Conservation (phyloP, 2,329 filamentous ascomycete species). For the Paecilomyces sp. region DNA sequence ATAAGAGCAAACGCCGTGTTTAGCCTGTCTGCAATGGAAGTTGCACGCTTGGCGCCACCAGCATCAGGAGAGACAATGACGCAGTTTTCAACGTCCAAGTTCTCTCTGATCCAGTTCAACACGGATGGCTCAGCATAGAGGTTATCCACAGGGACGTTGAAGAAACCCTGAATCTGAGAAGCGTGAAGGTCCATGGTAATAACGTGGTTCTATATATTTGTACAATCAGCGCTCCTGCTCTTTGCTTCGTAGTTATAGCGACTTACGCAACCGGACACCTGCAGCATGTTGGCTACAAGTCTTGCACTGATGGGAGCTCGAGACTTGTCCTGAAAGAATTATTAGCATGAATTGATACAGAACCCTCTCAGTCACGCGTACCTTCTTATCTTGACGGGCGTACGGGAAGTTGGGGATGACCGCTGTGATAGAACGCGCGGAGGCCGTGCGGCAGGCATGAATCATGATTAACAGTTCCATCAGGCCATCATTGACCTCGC, state of each 20-base stretch:
- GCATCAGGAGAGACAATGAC: constrained; percentile 95
- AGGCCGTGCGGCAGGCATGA: constrained; percentile 82
- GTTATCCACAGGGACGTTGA: constrained; percentile 75
- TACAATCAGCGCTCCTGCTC: neutral
- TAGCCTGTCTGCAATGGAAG: constrained; percentile 84
- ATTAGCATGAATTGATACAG: neutral
- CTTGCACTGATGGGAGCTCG: constrained; percentile 95
- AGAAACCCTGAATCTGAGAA: constrained; percentile 92
- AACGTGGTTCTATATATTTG: constrained; percentile 55
- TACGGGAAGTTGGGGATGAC: constrained; percentile 97
- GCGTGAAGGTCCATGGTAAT: constrained; percentile 97
- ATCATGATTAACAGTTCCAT: constrained; percentile 99
- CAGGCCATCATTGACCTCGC: constrained; percentile 94
- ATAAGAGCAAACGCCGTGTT: constrained; percentile 90
- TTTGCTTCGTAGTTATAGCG: neutral
- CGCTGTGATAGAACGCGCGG: constrained; percentile 85
- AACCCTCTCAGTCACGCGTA: neutral
- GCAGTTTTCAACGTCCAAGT: constrained; percentile 71
- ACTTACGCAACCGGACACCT: constrained; percentile 69
- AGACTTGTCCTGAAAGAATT: constrained; percentile 58
- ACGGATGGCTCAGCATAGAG: constrained; percentile 92
- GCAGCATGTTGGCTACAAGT: constrained; percentile 94
- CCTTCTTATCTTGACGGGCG: constrained; percentile 91
- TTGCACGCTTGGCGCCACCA: constrained; percentile 87
- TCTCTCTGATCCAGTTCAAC: constrained; percentile 82